A percentile compares a stretch with the other conserved stretches of the same genome.
Conservation (phyloP, 345 rosid genomes). For the Euphorbia peplus region DNA sequence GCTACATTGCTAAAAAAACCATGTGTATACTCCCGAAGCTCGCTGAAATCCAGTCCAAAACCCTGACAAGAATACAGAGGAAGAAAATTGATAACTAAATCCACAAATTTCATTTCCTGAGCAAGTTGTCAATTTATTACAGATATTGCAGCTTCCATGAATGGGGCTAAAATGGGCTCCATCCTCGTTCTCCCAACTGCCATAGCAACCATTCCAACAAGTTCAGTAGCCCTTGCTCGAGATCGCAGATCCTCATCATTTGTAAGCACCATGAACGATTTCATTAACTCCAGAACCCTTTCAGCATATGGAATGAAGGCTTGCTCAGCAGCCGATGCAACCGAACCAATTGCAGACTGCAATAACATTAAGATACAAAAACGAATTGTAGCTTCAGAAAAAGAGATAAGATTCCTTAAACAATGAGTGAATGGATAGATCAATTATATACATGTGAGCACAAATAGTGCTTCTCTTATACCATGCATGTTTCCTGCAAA, state of each 20-base stretch:
- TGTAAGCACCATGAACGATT: constrained; percentile 89
- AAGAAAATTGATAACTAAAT: constrained; percentile 12
- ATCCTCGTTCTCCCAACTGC: constrained; percentile 79
- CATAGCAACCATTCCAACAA: constrained; percentile 99
- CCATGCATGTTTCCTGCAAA: constrained; percentile 99
- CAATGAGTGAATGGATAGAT: neutral
- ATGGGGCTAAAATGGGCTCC: constrained; percentile 81
- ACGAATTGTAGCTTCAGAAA: neutral
- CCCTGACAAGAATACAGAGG: constrained; percentile 50
- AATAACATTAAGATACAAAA: constrained; percentile 20
- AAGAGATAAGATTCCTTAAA: neutral
- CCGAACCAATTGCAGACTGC: constrained; percentile 98
- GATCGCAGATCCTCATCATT: constrained; percentile 87
- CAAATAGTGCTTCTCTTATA: constrained; percentile 29
- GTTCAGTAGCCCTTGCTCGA: constrained; percentile 97
- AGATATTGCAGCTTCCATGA: constrained; percentile 90
- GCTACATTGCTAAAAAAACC: constrained; percentile 98
- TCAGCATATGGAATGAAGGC: constrained; percentile 97
- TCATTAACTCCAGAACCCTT: constrained; percentile 82
- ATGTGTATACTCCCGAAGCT: constrained; percentile 95
- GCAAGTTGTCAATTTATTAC: constrained; percentile 42
- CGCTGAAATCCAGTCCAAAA: constrained; percentile 86
- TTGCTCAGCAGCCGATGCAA: constrained; percentile 97
- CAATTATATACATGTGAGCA: neutral
- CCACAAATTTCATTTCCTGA: constrained; percentile 3